phyloP scores from a whole-genome alignment of 306 rosid species.

The Vicia sativa region DNA sequence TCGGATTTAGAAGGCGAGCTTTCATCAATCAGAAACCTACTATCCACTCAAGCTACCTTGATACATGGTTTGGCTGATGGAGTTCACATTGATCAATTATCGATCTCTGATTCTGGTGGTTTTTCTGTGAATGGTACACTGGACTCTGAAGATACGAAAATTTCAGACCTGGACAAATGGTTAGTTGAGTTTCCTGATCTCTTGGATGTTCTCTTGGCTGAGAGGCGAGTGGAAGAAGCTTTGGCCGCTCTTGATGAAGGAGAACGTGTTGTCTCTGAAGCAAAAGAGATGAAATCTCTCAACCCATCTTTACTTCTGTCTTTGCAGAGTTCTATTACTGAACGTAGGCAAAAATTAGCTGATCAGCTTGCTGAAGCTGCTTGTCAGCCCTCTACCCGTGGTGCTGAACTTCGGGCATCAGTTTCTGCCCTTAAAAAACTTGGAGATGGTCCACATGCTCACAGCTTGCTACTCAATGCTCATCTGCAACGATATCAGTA shows the following conservation, averaged over 20 bases:
- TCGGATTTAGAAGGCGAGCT: slow-evolving; percentile 97
- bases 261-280: slow-evolving; percentile 75
- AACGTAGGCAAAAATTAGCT: slow-evolving; percentile 77
- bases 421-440: slow-evolving; percentile 90
- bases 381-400: slow-evolving; percentile 96
- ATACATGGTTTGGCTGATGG: slow-evolving; percentile 98
- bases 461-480: slow-evolving; percentile 80
- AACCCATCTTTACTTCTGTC: slow-evolving; percentile 58
- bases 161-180: slow-evolving; percentile 86
- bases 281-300: slow-evolving; percentile 65
- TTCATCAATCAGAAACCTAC: slow-evolving; percentile 91
- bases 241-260: slow-evolving; percentile 89
- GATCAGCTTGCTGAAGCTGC: slow-evolving; percentile 99
- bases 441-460: slow-evolving; percentile 97
- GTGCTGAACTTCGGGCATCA: slow-evolving; percentile 88
- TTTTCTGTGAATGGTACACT: slow-evolving; percentile 45
- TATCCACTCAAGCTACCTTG: slow-evolving; percentile 93
- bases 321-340: slow-evolving; percentile 70
- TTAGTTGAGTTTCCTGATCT: slow-evolving; percentile 91
- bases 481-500: slow-evolving; percentile 88
- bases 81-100: slow-evolving; percentile 63
- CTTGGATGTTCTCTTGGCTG: slow-evolving; percentile 92
- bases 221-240: slow-evolving; percentile 93
- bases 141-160: slow-evolving; percentile 60
- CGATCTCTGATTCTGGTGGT: slow-evolving; percentile 59